These are phyloP conservation scores for Cercospora janseana DNA, from an alignment of 2,329 filamentous ascomycete species.

Conservation along the genomic window DNA sequence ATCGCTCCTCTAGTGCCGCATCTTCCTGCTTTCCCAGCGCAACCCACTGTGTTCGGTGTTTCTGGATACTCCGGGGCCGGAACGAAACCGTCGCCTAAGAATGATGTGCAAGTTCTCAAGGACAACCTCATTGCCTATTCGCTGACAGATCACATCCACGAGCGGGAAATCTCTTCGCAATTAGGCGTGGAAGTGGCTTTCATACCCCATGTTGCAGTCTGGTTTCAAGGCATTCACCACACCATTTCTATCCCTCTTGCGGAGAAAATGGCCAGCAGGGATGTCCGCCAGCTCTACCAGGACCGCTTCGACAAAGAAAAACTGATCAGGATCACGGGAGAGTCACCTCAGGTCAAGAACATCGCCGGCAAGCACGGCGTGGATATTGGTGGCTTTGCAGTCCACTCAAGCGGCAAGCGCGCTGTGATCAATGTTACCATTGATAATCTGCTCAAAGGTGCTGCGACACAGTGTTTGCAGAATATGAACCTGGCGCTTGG, in stretches of 20 bases:
- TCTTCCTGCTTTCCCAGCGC: conserved; percentile 60
- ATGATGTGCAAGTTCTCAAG: conserved; percentile 76
- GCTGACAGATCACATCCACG: conserved; percentile 90
- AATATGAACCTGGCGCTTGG: conserved; percentile 94
- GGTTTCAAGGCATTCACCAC: conserved; percentile 94
- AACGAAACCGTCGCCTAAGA: conserved; percentile 91
- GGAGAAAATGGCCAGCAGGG: conserved; percentile 81
- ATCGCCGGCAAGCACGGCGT: conserved; percentile 84
- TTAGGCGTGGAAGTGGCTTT: conserved; percentile 75
- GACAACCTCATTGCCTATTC: conserved; percentile 91
- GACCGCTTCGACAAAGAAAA: conserved; percentile 95
- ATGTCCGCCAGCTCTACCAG: conserved; percentile 92
- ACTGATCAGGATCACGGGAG: conserved; percentile 87
- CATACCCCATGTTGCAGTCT: conserved; percentile 89
- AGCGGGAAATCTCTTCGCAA: conserved; percentile 81
- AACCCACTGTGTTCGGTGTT: conserved; percentile 83
- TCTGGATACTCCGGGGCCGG: conserved; percentile 94
- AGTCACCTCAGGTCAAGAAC: conserved; percentile 79
- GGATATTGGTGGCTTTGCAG: conserved; percentile 94
- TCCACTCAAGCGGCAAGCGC: conserved; percentile 82
- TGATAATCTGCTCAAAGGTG: conserved; percentile 90
- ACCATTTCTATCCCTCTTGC: conserved; percentile 87
- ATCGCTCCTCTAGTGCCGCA: conserved; percentile 78
- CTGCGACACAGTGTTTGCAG: conserved; percentile 88
- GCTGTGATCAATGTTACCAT: conserved; percentile 94